phyloP scores from a whole-genome alignment of 2,329 filamentous ascomycete species.

The Fusarium bactridioides region DNA sequence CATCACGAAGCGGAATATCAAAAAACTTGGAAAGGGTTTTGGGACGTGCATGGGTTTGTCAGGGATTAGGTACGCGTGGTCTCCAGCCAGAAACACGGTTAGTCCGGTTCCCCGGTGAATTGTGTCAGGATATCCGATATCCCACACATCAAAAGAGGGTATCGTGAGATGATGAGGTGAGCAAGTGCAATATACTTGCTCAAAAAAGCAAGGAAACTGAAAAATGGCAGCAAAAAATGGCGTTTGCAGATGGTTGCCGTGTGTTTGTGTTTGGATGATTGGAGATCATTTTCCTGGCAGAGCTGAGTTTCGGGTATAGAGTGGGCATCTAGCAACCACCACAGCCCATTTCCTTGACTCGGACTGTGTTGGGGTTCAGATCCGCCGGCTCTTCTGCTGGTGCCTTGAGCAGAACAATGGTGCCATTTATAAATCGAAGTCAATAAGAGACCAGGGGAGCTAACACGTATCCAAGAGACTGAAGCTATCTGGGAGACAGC shows the following conservation, averaged over 20 bases:
- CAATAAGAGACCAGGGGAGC: neutral
- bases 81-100: neutral
- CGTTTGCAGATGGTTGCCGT: neutral
- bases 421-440: neutral
- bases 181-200: neutral
- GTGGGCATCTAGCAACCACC: neutral
- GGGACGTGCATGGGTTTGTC: neutral
- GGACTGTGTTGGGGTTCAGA: neutral
- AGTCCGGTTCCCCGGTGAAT: slow-evolving; percentile 4
- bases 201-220: neutral
- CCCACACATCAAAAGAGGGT: neutral
- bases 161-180: slow-evolving; percentile 5
- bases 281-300: slow-evolving; percentile 21
- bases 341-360: neutral
- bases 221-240: neutral
- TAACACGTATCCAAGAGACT: neutral
- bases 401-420: slow-evolving; percentile 24
- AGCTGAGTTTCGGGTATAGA: slow-evolving; percentile 5
- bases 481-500: neutral
- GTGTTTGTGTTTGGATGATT: slow-evolving; percentile 3
- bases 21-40: slow-evolving; percentile 16
- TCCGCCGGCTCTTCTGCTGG: neutral
- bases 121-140: neutral
- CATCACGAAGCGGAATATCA: neutral
- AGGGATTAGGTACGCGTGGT: slow-evolving; percentile 13